These are phyloP conservation scores for Seminavis robusta DNA, from an alignment of 108 stramenopile species.

Conservation along the genomic window DNA sequence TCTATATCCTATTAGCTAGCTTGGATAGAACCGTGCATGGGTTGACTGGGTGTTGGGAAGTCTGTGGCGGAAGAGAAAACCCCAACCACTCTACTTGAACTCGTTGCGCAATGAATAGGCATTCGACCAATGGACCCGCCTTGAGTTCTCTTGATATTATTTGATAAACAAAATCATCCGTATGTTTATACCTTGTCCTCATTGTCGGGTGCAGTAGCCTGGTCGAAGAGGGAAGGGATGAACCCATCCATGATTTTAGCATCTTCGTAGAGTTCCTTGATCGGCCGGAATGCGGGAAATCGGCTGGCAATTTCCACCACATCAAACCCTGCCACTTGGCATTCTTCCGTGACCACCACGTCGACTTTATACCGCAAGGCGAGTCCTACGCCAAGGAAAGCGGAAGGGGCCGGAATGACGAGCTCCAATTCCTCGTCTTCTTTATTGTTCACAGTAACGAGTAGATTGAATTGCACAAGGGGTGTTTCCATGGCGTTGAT, in stretches of 20 bases:
- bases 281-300: conserved; percentile 27
- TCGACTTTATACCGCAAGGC: conserved; percentile 21
- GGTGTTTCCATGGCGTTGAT: no score
- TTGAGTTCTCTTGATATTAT: no score
- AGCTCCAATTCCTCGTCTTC: background rate
- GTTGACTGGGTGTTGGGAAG: no score
- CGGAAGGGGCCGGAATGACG: background rate
- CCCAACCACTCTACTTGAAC: no score
- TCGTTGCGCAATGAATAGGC: no score
- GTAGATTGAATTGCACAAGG: conserved; percentile 4
- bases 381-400: conserved; percentile 21
- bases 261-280: conserved; percentile 26
- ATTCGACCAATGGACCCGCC: no score
- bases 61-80: no score
- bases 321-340: background rate
- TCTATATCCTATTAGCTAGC: no score
- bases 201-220: no score
- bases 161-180: no score
- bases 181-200: no score
- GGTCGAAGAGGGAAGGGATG: conserved; percentile 24
- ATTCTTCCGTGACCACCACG: background rate
- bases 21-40: no score
- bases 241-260: conserved; percentile 31
- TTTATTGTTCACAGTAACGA: conserved; percentile 4
- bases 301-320: background rate